A percentile compares a stretch with the other conserved stretches of the same genome.
These are phyloP conservation scores for Metschnikowia henanensis DNA, from an alignment of 805 yeast species.

Conservation along the genomic window DNA sequence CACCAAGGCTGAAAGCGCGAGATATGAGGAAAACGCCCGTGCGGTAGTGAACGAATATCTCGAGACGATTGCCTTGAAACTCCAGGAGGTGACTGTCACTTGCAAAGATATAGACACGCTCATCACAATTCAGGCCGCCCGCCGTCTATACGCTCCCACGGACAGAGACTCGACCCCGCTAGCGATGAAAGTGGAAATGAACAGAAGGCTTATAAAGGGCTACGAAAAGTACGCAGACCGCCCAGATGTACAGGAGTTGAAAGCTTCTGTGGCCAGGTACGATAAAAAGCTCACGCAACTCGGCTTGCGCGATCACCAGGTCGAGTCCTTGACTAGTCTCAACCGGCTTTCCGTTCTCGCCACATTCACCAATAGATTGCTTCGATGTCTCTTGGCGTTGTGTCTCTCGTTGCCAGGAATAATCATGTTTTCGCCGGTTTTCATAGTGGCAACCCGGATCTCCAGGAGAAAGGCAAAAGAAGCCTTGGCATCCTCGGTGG, in stretches of 20 bases:
- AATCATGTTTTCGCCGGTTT: slow-evolving; percentile 40
- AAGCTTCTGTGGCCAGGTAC: slow-evolving; percentile 31
- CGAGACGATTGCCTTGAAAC: slow-evolving; percentile 30
- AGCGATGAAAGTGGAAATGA: slow-evolving; percentile 44
- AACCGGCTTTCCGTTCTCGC: slow-evolving; percentile 23
- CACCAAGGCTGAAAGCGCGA: slow-evolving; percentile 26
- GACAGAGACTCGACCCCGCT: slow-evolving; percentile 36
- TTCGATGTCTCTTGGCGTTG: slow-evolving; percentile 29
- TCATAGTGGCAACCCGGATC: slow-evolving; percentile 33
- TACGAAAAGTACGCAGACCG: slow-evolving; percentile 33
- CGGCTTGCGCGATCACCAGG: slow-evolving; percentile 44
- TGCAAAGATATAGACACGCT: slow-evolving; percentile 44
- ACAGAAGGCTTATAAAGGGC: slow-evolving; percentile 37
- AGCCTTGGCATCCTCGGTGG: slow-evolving; percentile 39
- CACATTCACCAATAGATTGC: slow-evolving; percentile 27
- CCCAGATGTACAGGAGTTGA: slow-evolving; percentile 34
- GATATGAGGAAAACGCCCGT: slow-evolving; percentile 28
- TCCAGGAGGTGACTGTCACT: slow-evolving; percentile 41
- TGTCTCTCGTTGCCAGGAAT: slow-evolving; percentile 40
- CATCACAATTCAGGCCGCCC: slow-evolving; percentile 43
- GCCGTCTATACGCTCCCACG: slow-evolving; percentile 38
- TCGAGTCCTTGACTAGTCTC: slow-evolving; percentile 27
- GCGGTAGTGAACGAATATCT: slow-evolving; percentile 29
- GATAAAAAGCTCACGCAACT: slow-evolving; percentile 30
- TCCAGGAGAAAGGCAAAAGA: slow-evolving; percentile 36